Evolutionary conservation across 257 asterid species (phyloP).

Genomic region (Nicotiana benthamiana): DNA sequence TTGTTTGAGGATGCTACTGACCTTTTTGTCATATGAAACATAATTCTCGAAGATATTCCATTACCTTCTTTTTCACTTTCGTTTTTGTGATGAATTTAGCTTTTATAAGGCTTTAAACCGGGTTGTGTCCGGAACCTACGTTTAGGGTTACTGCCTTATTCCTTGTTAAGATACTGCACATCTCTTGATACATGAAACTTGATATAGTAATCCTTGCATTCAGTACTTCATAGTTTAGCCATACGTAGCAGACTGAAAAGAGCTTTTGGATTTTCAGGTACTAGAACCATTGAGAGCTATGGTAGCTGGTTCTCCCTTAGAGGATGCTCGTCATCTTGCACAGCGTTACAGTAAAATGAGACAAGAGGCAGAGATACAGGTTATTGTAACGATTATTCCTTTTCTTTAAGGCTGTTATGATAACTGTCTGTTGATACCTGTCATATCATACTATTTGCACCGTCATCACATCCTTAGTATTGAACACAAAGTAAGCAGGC

Average conservation of each 20-base stretch:
- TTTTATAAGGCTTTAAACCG: not conserved
- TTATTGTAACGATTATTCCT: constrained; percentile 18
- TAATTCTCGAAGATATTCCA: not conserved
- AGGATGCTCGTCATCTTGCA: constrained; percentile 99
- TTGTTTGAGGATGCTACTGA: not conserved
- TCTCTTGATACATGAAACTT: not conserved
- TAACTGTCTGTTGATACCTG: not conserved
- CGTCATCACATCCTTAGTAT: not conserved
- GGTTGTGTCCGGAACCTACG: not conserved
- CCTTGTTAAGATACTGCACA: not conserved
- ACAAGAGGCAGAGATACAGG: constrained; percentile 97
- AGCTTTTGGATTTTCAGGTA: constrained; percentile 39
- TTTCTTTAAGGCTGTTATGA: not conserved
- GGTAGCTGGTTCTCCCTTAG: constrained; percentile 72
- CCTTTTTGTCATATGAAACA: not conserved
- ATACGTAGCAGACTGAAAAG: not conserved
- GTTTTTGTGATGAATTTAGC: not conserved
- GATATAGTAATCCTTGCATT: not conserved
- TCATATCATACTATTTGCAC: not conserved
- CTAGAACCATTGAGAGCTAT: constrained; percentile 92
- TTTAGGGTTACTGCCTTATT: not conserved
- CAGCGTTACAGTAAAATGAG: constrained; percentile 96
- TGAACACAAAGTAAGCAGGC: constrained; percentile 49
- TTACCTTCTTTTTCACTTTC: not conserved
- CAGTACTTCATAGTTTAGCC: not conserved